Evolutionary conservation across 345 rosid genomes (phyloP).

Genomic region (Lepidium africanum): DNA sequence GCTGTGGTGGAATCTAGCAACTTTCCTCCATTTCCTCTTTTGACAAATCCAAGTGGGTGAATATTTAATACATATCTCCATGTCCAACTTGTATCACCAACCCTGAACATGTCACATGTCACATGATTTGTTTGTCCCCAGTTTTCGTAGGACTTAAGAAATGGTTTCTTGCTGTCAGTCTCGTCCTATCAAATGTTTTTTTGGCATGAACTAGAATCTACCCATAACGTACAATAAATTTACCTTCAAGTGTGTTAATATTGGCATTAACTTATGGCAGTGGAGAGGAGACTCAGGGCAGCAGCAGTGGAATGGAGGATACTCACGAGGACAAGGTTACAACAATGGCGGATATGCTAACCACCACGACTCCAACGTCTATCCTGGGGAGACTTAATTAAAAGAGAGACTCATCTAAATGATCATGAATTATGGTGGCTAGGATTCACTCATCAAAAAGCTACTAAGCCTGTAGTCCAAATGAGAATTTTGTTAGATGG

Average conservation of each 20-base stretch:
- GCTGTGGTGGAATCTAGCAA: slow-evolving; percentile 15
- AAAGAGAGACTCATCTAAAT: neutral
- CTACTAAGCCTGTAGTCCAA: slow-evolving; percentile 19
- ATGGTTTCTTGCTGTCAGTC: neutral
- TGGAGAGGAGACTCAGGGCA: slow-evolving; percentile 61
- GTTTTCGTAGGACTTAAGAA: neutral
- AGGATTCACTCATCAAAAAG: neutral
- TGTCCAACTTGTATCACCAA: slow-evolving; percentile 14
- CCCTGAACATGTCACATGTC: neutral
- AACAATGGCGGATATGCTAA: slow-evolving; percentile 54
- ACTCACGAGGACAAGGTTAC: slow-evolving; percentile 60
- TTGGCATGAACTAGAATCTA: neutral
- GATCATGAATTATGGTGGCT: neutral
- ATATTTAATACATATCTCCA: neutral
- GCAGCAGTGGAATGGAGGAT: slow-evolving; percentile 78
- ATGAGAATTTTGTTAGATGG: slow-evolving; percentile 22
- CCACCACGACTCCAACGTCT: slow-evolving; percentile 24
- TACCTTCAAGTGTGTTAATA: neutral
- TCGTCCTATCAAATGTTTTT: neutral
- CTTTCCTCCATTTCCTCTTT: neutral
- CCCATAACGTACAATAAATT: neutral
- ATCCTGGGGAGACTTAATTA: slow-evolving; percentile 2
- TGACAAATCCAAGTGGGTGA: slow-evolving; percentile 16
- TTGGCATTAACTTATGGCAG: slow-evolving; percentile 31
- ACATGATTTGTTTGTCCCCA: neutral